Percentiles rank a stretch among this genome's conserved stretches.
Conservation (phyloP, 2,329 filamentous ascomycete species). For the Aspergillus proliferans region DNA sequence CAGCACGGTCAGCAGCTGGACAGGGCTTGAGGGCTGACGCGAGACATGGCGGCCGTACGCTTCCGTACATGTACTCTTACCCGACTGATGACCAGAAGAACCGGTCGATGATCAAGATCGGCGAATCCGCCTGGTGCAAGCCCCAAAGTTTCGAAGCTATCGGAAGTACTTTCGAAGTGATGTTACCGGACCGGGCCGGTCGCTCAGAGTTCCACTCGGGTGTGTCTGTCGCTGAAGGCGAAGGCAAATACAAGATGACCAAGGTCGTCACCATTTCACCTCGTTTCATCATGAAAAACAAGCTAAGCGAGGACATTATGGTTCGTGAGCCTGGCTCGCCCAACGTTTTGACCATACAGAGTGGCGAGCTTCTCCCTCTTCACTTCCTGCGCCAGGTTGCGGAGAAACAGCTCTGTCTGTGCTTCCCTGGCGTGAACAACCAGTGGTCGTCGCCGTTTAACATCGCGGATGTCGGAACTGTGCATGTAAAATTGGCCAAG, state of each 20-base stretch:
- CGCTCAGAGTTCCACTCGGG: conserved; percentile 84
- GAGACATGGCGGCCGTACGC: conserved; percentile 53
- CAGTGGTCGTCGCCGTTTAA: conserved; percentile 98
- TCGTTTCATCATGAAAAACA: conserved; percentile 90
- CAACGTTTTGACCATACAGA: conserved; percentile 68
- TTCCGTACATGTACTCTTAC: conserved; percentile 96
- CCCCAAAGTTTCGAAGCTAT: conserved; percentile 97
- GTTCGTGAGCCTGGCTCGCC: conserved; percentile 90
- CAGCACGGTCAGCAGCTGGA: conserved; percentile 75
- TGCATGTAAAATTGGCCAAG: conserved; percentile 89
- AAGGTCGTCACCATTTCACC: conserved; percentile 92
- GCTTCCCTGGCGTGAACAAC: conserved; percentile 89
- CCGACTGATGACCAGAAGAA: conserved; percentile 84
- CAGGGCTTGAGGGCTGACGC: conserved; percentile 59
- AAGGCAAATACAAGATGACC: conserved; percentile 96
- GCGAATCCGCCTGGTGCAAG: conserved; percentile 91
- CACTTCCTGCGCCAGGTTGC: conserved; percentile 80
- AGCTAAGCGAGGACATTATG: conserved; percentile 78
- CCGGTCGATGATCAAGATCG: conserved; percentile 77
- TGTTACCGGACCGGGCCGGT: conserved; percentile 65
- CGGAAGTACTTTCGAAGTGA: conserved; percentile 82
- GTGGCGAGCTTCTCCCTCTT: conserved; percentile 74
- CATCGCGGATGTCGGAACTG: conserved; percentile 87
- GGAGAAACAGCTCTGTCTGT: conserved; percentile 84
- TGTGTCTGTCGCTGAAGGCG: conserved; percentile 79